Conservation (phyloP, 805 yeast species). For the Pichia occidentalis region DNA sequence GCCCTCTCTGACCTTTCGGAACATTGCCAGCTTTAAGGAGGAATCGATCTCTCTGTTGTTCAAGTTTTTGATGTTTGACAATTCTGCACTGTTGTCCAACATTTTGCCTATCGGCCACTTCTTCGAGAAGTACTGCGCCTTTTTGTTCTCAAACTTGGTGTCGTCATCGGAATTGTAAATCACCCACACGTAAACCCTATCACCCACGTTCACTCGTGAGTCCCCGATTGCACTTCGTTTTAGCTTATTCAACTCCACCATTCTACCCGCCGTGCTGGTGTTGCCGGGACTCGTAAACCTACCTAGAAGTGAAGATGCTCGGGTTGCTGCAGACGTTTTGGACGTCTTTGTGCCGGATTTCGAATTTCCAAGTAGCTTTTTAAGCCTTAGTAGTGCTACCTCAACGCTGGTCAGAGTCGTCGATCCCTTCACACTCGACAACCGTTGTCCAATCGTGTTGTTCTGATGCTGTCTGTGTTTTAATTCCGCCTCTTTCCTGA, state of each 20-base stretch:
- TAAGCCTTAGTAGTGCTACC: conserved; percentile 16
- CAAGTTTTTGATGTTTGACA: conserved; percentile 40
- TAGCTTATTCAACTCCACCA: conserved; percentile 34
- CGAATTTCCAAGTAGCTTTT: conserved; percentile 8
- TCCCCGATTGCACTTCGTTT: conserved; percentile 49
- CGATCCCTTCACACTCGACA: conserved; percentile 7
- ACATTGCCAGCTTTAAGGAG: conserved; percentile 41
- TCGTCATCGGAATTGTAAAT: conserved; percentile 33
- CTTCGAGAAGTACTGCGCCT: conserved; percentile 41
- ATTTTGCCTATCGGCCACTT: conserved; percentile 57
- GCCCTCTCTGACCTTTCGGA: conserved; percentile 27
- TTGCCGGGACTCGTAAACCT: not conserved
- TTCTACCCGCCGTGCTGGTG: conserved; percentile 9
- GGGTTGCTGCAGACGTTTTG: not conserved
- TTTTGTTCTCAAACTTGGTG: conserved; percentile 3
- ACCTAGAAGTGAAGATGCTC: not conserved
- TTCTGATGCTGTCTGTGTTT: conserved; percentile 10
- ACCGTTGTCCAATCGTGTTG: conserved; percentile 11
- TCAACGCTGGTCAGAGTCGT: conserved; percentile 12
- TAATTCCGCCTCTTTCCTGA: conserved; percentile 32
- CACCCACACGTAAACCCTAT: conserved; percentile 46
- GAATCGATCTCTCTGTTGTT: conserved; percentile 41
- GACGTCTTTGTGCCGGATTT: conserved; percentile 7
- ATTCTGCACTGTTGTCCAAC: conserved; percentile 45
- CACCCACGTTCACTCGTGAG: conserved; percentile 33